phyloP scores from a whole-genome alignment of 2,329 filamentous ascomycete species.

The Colletotrichum lupini region DNA sequence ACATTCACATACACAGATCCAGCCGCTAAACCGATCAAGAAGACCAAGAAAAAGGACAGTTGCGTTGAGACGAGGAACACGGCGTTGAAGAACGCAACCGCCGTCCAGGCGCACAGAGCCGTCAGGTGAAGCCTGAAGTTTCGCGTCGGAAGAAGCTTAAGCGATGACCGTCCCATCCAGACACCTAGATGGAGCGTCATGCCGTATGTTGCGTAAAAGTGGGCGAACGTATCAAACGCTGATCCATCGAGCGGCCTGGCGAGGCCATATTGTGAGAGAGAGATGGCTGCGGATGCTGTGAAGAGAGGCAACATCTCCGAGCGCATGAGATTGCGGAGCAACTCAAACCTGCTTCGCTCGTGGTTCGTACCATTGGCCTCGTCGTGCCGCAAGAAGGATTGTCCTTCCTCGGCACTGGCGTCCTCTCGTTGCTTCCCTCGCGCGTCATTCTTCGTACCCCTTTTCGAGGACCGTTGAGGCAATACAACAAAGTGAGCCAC shows the following conservation, averaged over 20 bases:
- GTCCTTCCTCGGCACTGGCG: constrained; percentile 24
- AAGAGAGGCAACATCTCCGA: constrained; percentile 44
- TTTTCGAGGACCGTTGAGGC: constrained; percentile 29
- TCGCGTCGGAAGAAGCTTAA: constrained; percentile 36
- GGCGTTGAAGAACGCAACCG: constrained; percentile 38
- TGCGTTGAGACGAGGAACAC: constrained; percentile 39
- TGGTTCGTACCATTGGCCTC: not conserved
- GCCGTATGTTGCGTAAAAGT: constrained; percentile 43
- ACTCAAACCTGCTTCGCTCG: constrained; percentile 33
- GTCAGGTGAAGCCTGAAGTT: constrained; percentile 30
- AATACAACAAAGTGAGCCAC: constrained; percentile 44
- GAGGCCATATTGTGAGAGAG: constrained; percentile 43
- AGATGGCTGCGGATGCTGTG: constrained; percentile 38
- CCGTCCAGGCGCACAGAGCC: constrained; percentile 22
- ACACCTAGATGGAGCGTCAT: constrained; percentile 44
- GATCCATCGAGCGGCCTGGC: constrained; percentile 42
- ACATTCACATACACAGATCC: constrained; percentile 45
- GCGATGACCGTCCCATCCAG: constrained; percentile 40
- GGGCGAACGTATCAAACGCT: constrained; percentile 41
- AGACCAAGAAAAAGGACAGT: constrained; percentile 41
- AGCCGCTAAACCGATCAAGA: constrained; percentile 41
- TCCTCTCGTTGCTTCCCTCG: constrained; percentile 28
- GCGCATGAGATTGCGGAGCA: constrained; percentile 34
- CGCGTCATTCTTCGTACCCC: constrained; percentile 31
- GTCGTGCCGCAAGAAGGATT: not conserved